Percentiles rank a stretch among this genome's conserved stretches.
These are phyloP conservation scores for Penicillium griseofulvum DNA, from an alignment of 2,329 filamentous ascomycete genomes.

Conservation along the genomic window DNA sequence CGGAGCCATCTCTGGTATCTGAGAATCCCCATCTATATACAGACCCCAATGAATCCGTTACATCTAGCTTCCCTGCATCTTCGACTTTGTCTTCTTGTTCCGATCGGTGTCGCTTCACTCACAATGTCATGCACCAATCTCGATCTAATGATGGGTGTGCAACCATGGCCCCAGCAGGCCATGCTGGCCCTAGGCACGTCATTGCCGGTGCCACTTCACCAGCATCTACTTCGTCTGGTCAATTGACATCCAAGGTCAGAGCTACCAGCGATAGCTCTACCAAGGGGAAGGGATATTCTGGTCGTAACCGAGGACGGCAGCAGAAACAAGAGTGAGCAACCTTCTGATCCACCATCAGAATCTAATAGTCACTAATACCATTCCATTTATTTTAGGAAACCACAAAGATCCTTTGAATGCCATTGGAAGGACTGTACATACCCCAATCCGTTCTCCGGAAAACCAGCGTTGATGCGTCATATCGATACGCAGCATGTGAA, in stretches of 20 bases:
- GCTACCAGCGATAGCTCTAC: background rate
- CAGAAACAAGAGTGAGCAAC: background rate
- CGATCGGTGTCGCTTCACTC: background rate
- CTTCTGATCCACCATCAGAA: background rate
- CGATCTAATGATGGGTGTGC: background rate
- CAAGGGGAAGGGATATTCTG: background rate
- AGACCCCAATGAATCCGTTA: background rate
- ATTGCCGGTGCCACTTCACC: background rate
- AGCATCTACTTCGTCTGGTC: background rate
- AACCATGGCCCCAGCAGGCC: background rate
- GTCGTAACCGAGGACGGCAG: background rate
- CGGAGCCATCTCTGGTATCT: background rate
- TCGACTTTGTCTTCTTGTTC: background rate
- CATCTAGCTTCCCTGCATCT: background rate
- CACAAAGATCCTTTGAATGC: background rate
- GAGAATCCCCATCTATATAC: background rate
- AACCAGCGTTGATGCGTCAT: background rate
- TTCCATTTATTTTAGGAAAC: background rate
- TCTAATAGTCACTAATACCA: background rate
- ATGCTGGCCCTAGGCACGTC: background rate
- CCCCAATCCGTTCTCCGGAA: background rate
- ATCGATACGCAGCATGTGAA: background rate
- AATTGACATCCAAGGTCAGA: accelerated
- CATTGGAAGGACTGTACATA: background rate
- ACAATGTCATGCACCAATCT: background rate